phyloP scores from a whole-genome alignment of 805 yeast species.

The Schwanniomyces sp. region DNA sequence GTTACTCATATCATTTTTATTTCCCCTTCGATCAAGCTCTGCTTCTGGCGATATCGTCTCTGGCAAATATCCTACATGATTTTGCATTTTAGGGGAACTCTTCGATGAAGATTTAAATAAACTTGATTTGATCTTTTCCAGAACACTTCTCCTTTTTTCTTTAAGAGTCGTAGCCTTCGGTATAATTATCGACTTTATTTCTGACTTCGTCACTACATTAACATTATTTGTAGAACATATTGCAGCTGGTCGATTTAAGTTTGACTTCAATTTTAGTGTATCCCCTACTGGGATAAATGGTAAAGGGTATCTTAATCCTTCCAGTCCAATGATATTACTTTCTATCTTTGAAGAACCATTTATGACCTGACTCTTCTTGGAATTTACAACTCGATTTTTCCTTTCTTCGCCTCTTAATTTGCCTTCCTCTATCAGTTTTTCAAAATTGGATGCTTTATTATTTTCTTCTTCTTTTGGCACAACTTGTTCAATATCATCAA shows the following conservation, averaged over 20 bases:
- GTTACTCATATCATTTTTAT: neutral
- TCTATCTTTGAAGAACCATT: no score
- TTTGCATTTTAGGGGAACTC: neutral
- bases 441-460: no score
- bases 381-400: neutral
- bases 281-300: neutral
- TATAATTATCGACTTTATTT: slow-evolving; percentile 2
- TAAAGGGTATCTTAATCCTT: neutral
- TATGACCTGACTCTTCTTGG: neutral
- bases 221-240: slow-evolving; percentile 26
- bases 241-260: slow-evolving; percentile 27
- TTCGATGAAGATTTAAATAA: neutral
- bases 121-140: slow-evolving; percentile 13
- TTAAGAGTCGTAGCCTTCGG: slow-evolving; percentile 1
- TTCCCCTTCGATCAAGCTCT: neutral
- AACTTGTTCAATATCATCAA: neutral
- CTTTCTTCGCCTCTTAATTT: neutral
- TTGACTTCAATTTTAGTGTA: neutral
- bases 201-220: slow-evolving; percentile 32
- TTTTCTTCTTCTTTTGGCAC: neutral
- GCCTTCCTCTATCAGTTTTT: neutral
- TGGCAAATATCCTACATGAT: neutral
- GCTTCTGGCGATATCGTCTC: neutral
- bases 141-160: slow-evolving; percentile 11
- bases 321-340: no score